A percentile compares a stretch with the other conserved stretches of the same genome.
Conservation (phyloP, 2,329 filamentous ascomycete genomes). For the Lasiodiplodia citricola region DNA sequence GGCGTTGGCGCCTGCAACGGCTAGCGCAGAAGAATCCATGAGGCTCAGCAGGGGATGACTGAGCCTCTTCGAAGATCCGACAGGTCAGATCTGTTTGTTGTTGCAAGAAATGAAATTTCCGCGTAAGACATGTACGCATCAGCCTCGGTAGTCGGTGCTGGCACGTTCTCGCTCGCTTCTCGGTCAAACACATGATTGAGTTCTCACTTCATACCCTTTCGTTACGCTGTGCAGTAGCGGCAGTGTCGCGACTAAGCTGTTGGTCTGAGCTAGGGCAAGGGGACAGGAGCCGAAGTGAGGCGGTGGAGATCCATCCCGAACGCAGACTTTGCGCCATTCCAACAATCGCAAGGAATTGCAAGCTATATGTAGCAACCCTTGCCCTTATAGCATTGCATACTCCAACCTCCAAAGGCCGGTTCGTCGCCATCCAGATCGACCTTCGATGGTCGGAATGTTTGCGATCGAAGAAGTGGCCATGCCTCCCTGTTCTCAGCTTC, state of each 20-base stretch:
- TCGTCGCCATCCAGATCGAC: neutral
- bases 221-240: neutral
- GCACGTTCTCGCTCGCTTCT: neutral
- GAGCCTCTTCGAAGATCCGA: neutral
- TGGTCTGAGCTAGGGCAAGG: neutral
- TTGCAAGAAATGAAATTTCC: neutral
- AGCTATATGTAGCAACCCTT: neutral
- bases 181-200: neutral
- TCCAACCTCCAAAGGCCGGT: neutral
- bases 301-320: conserved; percentile 9
- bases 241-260: neutral
- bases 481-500: neutral
- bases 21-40: neutral
- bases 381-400: neutral
- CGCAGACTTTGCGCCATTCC: neutral
- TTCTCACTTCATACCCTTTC: neutral
- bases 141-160: neutral
- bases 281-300: conserved; percentile 5
- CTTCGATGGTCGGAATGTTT: neutral
- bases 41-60: neutral
- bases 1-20: neutral
- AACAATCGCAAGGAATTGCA: neutral
- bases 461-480: neutral
- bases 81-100: neutral
- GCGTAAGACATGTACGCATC: neutral